These are phyloP conservation scores for Gautieria morchelliformis DNA, from an alignment of 768 basidiomycete genomes.

Conservation along the genomic window DNA sequence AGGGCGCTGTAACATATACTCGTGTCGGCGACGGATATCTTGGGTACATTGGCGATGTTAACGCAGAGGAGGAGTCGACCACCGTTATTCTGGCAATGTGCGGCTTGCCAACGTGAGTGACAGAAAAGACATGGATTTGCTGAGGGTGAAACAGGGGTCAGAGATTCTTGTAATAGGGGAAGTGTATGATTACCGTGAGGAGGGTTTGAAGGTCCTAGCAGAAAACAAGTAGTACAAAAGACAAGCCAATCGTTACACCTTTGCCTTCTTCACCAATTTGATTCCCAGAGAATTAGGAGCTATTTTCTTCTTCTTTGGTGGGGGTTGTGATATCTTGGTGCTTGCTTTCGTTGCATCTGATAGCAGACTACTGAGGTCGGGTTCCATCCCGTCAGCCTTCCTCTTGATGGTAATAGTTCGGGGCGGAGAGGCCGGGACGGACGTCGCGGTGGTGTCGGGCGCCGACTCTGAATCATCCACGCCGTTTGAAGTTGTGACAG, in stretches of 20 bases:
- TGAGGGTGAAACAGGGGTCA: background rate
- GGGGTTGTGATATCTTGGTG: slow-evolving; percentile 30
- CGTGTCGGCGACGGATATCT: slow-evolving; percentile 24
- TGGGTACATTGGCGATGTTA: slow-evolving; percentile 28
- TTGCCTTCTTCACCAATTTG: slow-evolving; percentile 52
- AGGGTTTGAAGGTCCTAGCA: background rate
- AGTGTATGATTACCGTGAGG: background rate
- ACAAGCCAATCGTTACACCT: slow-evolving; percentile 9
- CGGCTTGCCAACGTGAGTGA: background rate
- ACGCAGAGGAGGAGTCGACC: slow-evolving; percentile 21
- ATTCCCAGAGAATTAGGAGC: slow-evolving; percentile 63
- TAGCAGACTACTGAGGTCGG: slow-evolving; percentile 53
- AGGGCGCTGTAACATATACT: slow-evolving; percentile 21
- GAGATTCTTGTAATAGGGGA: background rate
- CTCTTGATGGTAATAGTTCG: slow-evolving; percentile 64
- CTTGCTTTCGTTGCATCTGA: slow-evolving; percentile 40
- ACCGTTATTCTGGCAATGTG: slow-evolving; percentile 29
- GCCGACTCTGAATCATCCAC: slow-evolving; percentile 27
- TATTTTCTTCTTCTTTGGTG: slow-evolving; percentile 49
- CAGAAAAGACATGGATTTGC: too few relatives aligned
- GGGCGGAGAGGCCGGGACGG: background rate
- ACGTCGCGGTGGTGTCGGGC: slow-evolving; percentile 8
- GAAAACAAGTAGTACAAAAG: background rate
- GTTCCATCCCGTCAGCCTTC: slow-evolving; percentile 74
- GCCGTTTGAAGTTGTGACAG: slow-evolving; percentile 11